phyloP scores from a whole-genome alignment of 169 alveolate genomes.

The Plasmodium chabaudi region DNA sequence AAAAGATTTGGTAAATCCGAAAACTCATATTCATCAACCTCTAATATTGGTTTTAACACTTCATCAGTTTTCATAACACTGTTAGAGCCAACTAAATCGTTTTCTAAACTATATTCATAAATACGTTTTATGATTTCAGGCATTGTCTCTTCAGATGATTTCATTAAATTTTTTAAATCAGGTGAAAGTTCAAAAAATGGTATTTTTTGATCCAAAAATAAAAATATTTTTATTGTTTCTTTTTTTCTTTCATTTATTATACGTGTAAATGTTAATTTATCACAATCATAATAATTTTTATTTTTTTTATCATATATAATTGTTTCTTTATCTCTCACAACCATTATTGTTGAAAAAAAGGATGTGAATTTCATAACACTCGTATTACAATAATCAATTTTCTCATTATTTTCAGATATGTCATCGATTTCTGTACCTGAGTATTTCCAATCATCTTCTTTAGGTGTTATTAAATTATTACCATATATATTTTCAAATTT shows the following conservation, averaged over 20 bases:
- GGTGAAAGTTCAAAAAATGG: slow-evolving; percentile 75
- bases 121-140: slow-evolving; percentile 69
- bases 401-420: slow-evolving; percentile 31
- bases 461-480: not conserved
- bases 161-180: slow-evolving; percentile 54
- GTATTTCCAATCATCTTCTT: slow-evolving; percentile 43
- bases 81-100: slow-evolving; percentile 42
- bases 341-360: slow-evolving; percentile 74
- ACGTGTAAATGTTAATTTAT: slow-evolving; percentile 71
- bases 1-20: slow-evolving; percentile 63
- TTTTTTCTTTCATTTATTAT: slow-evolving; percentile 59
- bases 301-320: slow-evolving; percentile 73
- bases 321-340: slow-evolving; percentile 70
- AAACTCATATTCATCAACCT: slow-evolving; percentile 71
- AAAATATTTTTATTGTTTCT: slow-evolving; percentile 49
- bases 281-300: slow-evolving; percentile 73
- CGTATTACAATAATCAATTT: slow-evolving; percentile 59
- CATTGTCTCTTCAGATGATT: slow-evolving; percentile 68
- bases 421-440: slow-evolving; percentile 59
- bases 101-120: slow-evolving; percentile 75
- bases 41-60: slow-evolving; percentile 56
- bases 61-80: slow-evolving; percentile 67
- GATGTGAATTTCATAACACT: slow-evolving; percentile 73
- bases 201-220: slow-evolving; percentile 68
- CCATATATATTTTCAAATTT: not conserved